phyloP scores from a whole-genome alignment of 352 stramenopile species.

The Globisporangium splendens region DNA sequence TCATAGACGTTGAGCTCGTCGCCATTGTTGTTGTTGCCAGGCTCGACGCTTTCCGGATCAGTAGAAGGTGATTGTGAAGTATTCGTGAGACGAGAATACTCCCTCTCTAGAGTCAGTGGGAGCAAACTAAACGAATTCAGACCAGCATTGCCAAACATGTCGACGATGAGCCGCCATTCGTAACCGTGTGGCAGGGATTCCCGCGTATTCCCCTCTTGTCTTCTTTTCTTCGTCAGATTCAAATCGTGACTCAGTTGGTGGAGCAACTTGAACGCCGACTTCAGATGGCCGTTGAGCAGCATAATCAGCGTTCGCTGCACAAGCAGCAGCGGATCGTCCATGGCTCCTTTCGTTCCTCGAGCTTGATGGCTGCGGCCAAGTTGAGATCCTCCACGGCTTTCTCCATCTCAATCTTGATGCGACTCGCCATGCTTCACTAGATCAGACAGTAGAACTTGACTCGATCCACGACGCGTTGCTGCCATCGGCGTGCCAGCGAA shows the following conservation, averaged over 20 bases:
- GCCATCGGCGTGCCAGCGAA: slow-evolving; percentile 28
- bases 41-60: background rate
- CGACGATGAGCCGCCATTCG: slow-evolving; percentile 24
- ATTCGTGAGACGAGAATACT: slow-evolving; percentile 14
- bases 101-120: slow-evolving; percentile 23
- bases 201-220: background rate
- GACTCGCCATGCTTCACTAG: slow-evolving; percentile 39
- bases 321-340: slow-evolving; percentile 32
- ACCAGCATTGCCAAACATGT: slow-evolving; percentile 45
- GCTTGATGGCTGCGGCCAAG: slow-evolving; percentile 27
- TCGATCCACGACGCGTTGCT: slow-evolving; percentile 29
- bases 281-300: slow-evolving; percentile 52
- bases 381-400: slow-evolving; percentile 52
- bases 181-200: background rate
- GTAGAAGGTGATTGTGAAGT: background rate
- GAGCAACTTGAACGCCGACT: slow-evolving; percentile 44
- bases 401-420: slow-evolving; percentile 47
- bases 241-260: slow-evolving; percentile 24
- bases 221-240: slow-evolving; percentile 3
- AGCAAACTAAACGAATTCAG: slow-evolving; percentile 47
- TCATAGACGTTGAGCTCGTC: slow-evolving; percentile 10
- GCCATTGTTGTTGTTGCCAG: background rate
- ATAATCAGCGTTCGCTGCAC: slow-evolving; percentile 45
- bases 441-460: slow-evolving; percentile 54
- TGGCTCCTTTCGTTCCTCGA: slow-evolving; percentile 11